A percentile compares a stretch with the other conserved stretches of the same genome.
Evolutionary conservation across 257 asterid species (phyloP).

Genomic region (Solanum phureja): DNA sequence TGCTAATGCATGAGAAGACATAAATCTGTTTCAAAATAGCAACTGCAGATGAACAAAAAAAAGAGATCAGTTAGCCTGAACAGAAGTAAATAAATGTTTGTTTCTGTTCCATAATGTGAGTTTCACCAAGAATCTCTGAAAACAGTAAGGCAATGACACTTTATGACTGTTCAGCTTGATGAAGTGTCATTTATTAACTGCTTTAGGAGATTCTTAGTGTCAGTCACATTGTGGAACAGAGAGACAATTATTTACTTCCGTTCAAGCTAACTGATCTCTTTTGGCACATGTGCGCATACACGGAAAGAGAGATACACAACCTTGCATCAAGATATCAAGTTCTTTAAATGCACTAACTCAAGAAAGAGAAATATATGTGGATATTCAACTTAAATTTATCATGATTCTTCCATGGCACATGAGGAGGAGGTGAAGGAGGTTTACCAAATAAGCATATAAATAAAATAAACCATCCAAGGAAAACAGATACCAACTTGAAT

Average conservation of each 20-base stretch:
- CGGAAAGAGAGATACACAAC: neutral
- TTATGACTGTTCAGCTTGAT: neutral
- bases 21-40: neutral
- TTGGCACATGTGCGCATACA: neutral
- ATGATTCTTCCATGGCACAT: neutral
- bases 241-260: neutral
- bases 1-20: neutral
- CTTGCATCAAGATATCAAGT: neutral
- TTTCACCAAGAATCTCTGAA: neutral
- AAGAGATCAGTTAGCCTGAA: neutral
- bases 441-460: neutral
- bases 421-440: neutral
- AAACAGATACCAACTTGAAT: neutral
- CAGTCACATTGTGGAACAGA: neutral
- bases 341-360: neutral
- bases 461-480: neutral
- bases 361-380: neutral
- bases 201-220: neutral
- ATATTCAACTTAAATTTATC: neutral
- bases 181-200: neutral
- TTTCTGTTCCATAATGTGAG: neutral
- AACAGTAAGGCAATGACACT: neutral
- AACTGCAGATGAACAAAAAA: neutral
- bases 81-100: neutral
- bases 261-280: neutral